These are phyloP conservation scores for Mucuna pruriens DNA, from an alignment of 306 rosid genomes.

Conservation along the genomic window DNA sequence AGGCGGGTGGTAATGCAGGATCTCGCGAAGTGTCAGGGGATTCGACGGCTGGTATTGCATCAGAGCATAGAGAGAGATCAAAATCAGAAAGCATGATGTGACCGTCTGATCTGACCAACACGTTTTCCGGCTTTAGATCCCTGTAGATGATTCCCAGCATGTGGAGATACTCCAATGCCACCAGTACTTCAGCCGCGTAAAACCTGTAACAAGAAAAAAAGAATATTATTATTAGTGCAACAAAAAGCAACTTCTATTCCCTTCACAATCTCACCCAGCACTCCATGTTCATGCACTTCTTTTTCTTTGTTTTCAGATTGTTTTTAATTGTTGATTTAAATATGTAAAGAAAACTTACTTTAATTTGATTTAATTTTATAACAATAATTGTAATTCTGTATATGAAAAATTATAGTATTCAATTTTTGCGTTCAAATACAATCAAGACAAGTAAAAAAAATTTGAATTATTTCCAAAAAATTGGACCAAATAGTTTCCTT, in stretches of 20 bases:
- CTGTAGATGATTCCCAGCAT: slow-evolving; percentile 98
- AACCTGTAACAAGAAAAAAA: slow-evolving; percentile 59
- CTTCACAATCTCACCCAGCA: neutral
- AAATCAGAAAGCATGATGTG: slow-evolving; percentile 99
- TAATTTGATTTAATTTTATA: neutral
- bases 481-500: too few relatives aligned
- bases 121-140: slow-evolving; percentile 95
- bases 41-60: slow-evolving; percentile 90
- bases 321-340: too few relatives aligned
- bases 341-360: too few relatives aligned
- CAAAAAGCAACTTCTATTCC: neutral
- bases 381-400: neutral
- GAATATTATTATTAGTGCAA: neutral
- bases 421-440: neutral
- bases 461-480: too few relatives aligned
- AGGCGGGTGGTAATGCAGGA: slow-evolving; percentile 17
- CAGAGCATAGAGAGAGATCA: slow-evolving; percentile 80
- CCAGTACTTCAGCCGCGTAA: slow-evolving; percentile 94
- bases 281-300: neutral
- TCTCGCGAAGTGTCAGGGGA: slow-evolving; percentile 53
- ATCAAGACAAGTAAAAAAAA: too few relatives aligned
- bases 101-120: slow-evolving; percentile 96
- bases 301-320: neutral
- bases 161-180: slow-evolving; percentile 95
- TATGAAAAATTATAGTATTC: too few relatives aligned